Conservation (phyloP, 169 alveolate genomes). For the Eimeria necatrix region DNA sequence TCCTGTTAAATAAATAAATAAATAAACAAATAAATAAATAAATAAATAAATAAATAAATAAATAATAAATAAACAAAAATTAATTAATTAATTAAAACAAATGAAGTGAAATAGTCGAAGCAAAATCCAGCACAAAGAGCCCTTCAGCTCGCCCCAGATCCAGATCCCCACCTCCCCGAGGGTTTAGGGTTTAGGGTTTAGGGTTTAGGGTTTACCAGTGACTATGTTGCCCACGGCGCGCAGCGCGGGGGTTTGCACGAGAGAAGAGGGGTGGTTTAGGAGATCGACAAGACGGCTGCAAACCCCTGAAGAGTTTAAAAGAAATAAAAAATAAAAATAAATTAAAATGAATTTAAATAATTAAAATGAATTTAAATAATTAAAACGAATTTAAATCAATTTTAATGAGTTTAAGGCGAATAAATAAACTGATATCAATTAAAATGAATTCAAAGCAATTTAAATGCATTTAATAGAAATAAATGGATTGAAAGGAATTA, state of each 20-base stretch:
- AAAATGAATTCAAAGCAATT: neutral
- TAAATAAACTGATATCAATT: neutral
- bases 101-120: neutral
- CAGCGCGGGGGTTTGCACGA: conserved; percentile 97
- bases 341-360: neutral
- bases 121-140: neutral
- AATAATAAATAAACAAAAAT: neutral
- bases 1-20: no score
- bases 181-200: no score
- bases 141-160: no score
- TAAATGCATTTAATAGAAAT: neutral
- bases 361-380: neutral
- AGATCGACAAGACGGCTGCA: conserved; percentile 95
- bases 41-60: neutral
- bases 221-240: conserved; percentile 97
- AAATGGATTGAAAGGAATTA: neutral
- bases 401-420: no score
- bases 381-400: neutral
- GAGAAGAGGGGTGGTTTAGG: conserved; percentile 90
- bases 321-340: neutral
- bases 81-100: neutral
- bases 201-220: conserved; percentile 90
- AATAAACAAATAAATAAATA: neutral
- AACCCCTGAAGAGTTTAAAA: conserved; percentile 92
- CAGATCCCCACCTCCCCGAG: no score